These are phyloP conservation scores for Magnolia kwangsiensis DNA, from an alignment of 164 flowering plant species.

Conservation along the genomic window DNA sequence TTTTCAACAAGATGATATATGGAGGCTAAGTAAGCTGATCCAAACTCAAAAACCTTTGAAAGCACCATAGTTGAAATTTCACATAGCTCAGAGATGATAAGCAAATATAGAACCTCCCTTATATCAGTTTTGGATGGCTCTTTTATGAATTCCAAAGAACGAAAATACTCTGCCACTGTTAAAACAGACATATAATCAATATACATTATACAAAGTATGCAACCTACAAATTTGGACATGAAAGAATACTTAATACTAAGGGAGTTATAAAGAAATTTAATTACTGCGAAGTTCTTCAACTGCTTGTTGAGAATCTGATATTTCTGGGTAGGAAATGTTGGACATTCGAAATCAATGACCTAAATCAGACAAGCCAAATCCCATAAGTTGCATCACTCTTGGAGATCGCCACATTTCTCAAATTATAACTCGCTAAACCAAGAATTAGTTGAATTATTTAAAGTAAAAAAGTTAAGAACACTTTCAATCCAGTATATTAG, in stretches of 20 bases:
- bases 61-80: conserved; percentile 33
- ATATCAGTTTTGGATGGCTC: conserved; percentile 32
- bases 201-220: neutral
- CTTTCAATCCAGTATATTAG: no score
- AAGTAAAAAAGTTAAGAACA: no score
- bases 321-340: conserved; percentile 64
- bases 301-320: conserved; percentile 55
- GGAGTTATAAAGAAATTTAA: neutral
- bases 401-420: no score
- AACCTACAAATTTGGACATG: conserved; percentile 6
- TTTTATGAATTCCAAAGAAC: conserved; percentile 23
- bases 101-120: conserved; percentile 48
- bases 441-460: no score
- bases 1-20: neutral
- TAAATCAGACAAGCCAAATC: conserved; percentile 20
- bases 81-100: conserved; percentile 61
- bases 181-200: conserved; percentile 2
- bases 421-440: no score
- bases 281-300: conserved; percentile 56
- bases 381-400: neutral
- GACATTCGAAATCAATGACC: conserved; percentile 95
- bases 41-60: conserved; percentile 42
- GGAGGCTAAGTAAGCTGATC: neutral
- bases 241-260: conserved; percentile 1
- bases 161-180: conserved; percentile 56